Evolutionary conservation across 176 grass and related monocot genomes (phyloP).

Genomic region (Phyllostachys edulis): DNA sequence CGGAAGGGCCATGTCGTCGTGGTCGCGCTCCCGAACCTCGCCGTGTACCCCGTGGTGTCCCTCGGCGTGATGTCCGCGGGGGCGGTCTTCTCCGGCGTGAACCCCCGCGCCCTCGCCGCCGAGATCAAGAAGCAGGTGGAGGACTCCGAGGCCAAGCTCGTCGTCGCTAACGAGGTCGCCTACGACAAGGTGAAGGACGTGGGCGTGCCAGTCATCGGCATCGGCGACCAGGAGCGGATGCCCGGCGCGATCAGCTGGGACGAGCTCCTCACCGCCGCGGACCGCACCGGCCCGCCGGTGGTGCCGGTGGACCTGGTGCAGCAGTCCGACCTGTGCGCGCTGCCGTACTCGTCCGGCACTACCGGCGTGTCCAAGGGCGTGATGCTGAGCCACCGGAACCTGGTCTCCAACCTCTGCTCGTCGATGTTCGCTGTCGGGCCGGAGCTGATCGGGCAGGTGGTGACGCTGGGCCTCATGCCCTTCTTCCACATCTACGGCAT

Average conservation of each 20-base stretch:
- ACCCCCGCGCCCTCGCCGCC: conserved; percentile 46
- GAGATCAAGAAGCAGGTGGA: conserved; percentile 85
- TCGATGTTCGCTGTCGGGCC: conserved; percentile 34
- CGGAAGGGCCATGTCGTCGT: conserved; percentile 72
- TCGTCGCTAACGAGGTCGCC: conserved; percentile 56
- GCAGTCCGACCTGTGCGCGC: conserved; percentile 69
- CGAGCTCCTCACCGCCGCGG: conserved; percentile 56
- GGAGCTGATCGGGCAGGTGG: conserved; percentile 43
- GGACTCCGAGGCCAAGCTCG: conserved; percentile 68
- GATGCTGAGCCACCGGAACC: conserved; percentile 70
- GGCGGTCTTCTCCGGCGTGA: conserved; percentile 77
- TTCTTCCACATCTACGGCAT: conserved; percentile 97
- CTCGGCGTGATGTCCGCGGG: conserved; percentile 75
- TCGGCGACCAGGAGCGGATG: conserved; percentile 35
- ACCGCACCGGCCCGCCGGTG: conserved; percentile 26
- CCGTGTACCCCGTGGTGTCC: conserved; percentile 65
- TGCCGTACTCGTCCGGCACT: conserved; percentile 86
- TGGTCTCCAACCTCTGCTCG: no score
- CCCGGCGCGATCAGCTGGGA: conserved; percentile 57
- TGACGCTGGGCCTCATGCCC: conserved; percentile 65
- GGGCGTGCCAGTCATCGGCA: conserved; percentile 49
- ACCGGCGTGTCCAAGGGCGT: conserved; percentile 85
- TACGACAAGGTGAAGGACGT: conserved; percentile 72
- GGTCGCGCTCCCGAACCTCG: conserved; percentile 76
- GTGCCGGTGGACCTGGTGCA: conserved; percentile 18